Conservation (phyloP, 164 flowering plant species). For the Liriodendron chinense region DNA sequence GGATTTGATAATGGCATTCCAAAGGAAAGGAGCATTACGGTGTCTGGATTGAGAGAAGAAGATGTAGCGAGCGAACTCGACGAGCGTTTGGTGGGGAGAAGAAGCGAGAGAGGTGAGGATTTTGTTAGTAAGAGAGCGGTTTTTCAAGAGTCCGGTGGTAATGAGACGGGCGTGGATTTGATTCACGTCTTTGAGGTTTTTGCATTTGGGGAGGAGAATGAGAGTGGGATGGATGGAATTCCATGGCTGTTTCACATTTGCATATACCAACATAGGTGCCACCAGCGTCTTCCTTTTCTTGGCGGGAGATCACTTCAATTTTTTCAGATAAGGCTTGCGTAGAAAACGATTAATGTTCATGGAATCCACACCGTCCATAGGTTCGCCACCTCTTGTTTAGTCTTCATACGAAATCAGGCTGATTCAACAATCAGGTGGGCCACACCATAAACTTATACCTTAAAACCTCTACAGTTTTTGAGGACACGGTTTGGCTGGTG, state of each 20-base stretch:
- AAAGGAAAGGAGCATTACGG: slow-evolving; percentile 41
- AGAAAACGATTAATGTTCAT: too few species aligned
- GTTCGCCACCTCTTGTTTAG: too few species aligned
- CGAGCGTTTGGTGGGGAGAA: slow-evolving; percentile 39
- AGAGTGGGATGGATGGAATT: slow-evolving; percentile 39
- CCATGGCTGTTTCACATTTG: slow-evolving; percentile 48
- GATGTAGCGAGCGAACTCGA: slow-evolving; percentile 49
- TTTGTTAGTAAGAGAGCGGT: slow-evolving; percentile 39
- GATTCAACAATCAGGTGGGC: too few species aligned
- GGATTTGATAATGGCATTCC: slow-evolving; percentile 58
- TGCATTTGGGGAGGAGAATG: slow-evolving; percentile 40
- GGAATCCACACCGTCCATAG: too few species aligned
- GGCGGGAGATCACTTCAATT: too few species aligned
- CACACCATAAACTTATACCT: too few species aligned
- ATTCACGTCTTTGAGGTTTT: slow-evolving; percentile 38
- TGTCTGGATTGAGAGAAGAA: slow-evolving; percentile 29
- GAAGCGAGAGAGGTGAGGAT: slow-evolving; percentile 42
- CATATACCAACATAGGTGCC: slow-evolving; percentile 26
- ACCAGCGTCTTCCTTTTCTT: too few species aligned
- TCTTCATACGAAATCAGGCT: too few species aligned
- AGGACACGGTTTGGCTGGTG: too few species aligned
- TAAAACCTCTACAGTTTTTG: too few species aligned
- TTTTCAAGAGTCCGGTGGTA: slow-evolving; percentile 50
- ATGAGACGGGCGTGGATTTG: slow-evolving; percentile 60
- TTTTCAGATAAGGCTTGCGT: too few species aligned